Evolutionary conservation across 306 rosid genomes (phyloP).

Genomic region (Malus fusca): DNA sequence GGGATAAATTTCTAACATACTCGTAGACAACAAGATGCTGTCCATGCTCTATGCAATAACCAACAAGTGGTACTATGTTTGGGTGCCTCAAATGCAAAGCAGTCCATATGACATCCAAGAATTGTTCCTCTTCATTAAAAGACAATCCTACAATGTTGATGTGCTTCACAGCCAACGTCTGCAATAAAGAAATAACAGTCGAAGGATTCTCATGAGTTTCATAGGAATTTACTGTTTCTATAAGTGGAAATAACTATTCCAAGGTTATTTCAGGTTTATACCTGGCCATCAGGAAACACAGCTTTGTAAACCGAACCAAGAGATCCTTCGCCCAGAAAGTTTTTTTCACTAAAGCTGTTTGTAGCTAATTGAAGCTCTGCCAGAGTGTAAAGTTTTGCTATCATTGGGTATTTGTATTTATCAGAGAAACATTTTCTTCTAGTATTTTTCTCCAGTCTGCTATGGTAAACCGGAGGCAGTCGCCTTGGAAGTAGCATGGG

Average conservation of each 20-base stretch:
- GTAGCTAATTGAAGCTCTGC: constrained; percentile 76
- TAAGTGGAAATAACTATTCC: neutral
- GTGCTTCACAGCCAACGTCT: constrained; percentile 76
- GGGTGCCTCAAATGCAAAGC: constrained; percentile 76
- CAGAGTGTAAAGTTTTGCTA: constrained; percentile 57
- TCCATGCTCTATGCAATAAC: constrained; percentile 80
- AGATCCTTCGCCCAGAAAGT: constrained; percentile 79
- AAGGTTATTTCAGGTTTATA: constrained; percentile 19
- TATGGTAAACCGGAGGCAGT: constrained; percentile 37
- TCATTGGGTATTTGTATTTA: constrained; percentile 44
- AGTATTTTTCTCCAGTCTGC: constrained; percentile 40
- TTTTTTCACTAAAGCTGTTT: constrained; percentile 58
- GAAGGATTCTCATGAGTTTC: constrained; percentile 6
- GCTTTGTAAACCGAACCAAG: constrained; percentile 90
- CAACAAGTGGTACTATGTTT: constrained; percentile 63
- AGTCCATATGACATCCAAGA: constrained; percentile 68
- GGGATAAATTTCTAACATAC: constrained; percentile 56
- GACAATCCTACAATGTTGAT: constrained; percentile 56
- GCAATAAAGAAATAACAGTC: neutral
- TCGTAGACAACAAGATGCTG: constrained; percentile 77
- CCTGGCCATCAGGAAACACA: constrained; percentile 72
- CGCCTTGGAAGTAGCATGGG: constrained; percentile 51
- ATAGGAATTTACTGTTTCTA: constrained; percentile 4
- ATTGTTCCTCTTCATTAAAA: constrained; percentile 70
- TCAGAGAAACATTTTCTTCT: constrained; percentile 55